These are phyloP conservation scores for Jamesozyma piceae DNA, from an alignment of 805 yeast genomes.

Conservation along the genomic window DNA sequence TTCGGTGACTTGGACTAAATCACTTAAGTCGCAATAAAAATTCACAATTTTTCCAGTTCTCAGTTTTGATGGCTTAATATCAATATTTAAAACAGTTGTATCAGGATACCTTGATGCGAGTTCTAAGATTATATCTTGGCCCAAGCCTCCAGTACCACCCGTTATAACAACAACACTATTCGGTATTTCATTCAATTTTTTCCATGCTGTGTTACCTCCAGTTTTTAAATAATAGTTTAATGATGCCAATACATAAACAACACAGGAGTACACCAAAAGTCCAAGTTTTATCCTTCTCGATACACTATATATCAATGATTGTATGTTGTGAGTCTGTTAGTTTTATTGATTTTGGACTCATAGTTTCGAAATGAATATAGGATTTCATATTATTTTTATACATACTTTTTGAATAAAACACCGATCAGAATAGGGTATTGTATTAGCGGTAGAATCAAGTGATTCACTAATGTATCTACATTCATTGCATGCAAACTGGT, in stretches of 20 bases:
- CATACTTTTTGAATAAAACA: conserved; percentile 7
- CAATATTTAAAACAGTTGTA: conserved; percentile 24
- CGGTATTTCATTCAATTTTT: conserved; percentile 1
- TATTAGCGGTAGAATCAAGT: conserved; percentile 13
- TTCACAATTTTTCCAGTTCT: conserved; percentile 32
- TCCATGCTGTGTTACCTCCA: conserved; percentile 8
- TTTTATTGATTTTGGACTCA: background rate
- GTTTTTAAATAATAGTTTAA: conserved; percentile 7
- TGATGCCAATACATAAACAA: conserved; percentile 4
- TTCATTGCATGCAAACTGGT: no score
- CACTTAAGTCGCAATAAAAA: conserved; percentile 59
- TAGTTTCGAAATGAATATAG: background rate
- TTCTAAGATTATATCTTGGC: conserved; percentile 20
- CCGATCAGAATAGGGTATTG: conserved; percentile 14
- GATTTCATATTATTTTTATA: no score
- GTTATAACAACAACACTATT: conserved; percentile 20
- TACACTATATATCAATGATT: background rate
- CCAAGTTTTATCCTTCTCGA: background rate
- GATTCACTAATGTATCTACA: conserved; percentile 14
- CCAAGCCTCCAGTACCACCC: conserved; percentile 35
- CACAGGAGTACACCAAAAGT: conserved; percentile 6
- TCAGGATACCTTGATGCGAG: conserved; percentile 14
- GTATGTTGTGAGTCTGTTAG: background rate
- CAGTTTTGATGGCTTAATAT: conserved; percentile 5
- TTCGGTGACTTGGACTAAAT: conserved; percentile 19